These are phyloP conservation scores for Hippophae rhamnoides DNA, from an alignment of 306 rosid species.

Conservation along the genomic window DNA sequence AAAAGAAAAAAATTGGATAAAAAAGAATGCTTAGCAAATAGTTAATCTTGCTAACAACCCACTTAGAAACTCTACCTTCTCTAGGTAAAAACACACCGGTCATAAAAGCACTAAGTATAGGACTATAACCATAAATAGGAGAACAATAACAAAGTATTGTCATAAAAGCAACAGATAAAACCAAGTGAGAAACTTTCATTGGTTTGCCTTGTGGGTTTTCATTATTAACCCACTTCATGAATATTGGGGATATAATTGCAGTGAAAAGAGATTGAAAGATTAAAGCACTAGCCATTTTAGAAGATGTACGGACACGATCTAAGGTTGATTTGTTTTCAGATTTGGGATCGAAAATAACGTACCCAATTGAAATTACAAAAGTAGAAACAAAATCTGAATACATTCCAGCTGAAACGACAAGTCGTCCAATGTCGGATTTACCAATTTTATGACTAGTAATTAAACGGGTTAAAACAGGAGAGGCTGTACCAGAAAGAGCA, in stretches of 20 bases:
- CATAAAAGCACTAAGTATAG: conserved; percentile 71
- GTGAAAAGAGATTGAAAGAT: conserved; percentile 39
- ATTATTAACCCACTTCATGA: conserved; percentile 78
- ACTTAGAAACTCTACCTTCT: conserved; percentile 77
- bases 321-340: background rate
- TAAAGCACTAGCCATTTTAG: conserved; percentile 30
- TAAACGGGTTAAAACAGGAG: conserved; percentile 73
- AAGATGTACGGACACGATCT: background rate
- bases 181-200: conserved; percentile 77
- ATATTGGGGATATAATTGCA: conserved; percentile 50
- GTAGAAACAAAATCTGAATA: conserved; percentile 66
- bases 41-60: conserved; percentile 66
- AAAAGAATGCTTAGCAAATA: conserved; percentile 51
- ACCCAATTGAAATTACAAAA: conserved; percentile 51
- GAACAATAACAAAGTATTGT: conserved; percentile 50
- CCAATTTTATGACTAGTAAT: conserved; percentile 66
- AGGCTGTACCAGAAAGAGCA: conserved; percentile 63
- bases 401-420: conserved; percentile 81
- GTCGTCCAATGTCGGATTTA: conserved; percentile 80
- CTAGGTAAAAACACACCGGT: conserved; percentile 73
- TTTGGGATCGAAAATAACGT: conserved; percentile 18
- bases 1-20: conserved; percentile 77
- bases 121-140: conserved; percentile 45
- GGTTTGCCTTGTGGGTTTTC: conserved; percentile 93
- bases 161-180: conserved; percentile 72